These are phyloP conservation scores for Pleomassaria siparia DNA, from an alignment of 2,329 filamentous ascomycete species.

Conservation along the genomic window DNA sequence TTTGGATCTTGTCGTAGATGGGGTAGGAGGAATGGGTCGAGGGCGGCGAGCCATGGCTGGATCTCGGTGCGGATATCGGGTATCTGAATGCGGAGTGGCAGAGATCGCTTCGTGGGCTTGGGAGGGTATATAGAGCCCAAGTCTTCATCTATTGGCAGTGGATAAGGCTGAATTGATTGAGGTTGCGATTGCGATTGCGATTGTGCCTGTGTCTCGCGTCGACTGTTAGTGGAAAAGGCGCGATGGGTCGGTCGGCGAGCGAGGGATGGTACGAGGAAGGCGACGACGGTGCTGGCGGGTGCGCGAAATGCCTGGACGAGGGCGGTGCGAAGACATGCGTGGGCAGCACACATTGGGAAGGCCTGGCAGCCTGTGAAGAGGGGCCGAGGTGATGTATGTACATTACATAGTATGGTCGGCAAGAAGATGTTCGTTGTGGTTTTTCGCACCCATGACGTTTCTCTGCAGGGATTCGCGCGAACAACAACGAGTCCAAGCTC, in stretches of 20 bases:
- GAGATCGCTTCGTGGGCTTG: slow-evolving; percentile 12
- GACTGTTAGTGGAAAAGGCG: slow-evolving; percentile 27
- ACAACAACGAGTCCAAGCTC: background rate
- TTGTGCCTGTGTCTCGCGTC: slow-evolving; percentile 13
- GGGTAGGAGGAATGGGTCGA: slow-evolving; percentile 42
- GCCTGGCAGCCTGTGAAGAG: slow-evolving; percentile 10
- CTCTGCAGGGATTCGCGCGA: slow-evolving; percentile 1
- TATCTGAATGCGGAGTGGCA: slow-evolving; percentile 20
- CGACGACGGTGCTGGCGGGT: slow-evolving; percentile 21
- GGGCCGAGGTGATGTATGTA: slow-evolving; percentile 18
- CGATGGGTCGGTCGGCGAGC: slow-evolving; percentile 22
- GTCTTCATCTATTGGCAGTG: background rate
- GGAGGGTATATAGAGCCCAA: background rate
- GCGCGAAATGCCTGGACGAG: slow-evolving; percentile 39
- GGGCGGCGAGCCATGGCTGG: slow-evolving; percentile 34
- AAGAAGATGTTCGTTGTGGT: too few species aligned
- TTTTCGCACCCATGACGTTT: slow-evolving; percentile 17
- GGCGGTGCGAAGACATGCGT: slow-evolving; percentile 40
- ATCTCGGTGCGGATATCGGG: slow-evolving; percentile 28
- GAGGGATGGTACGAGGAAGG: slow-evolving; percentile 39
- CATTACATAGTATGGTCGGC: slow-evolving; percentile 19
- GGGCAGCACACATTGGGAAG: slow-evolving; percentile 43
- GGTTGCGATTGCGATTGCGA: slow-evolving; percentile 3
- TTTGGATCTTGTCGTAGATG: slow-evolving; percentile 26
- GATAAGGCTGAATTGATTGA: too few species aligned